Evolutionary conservation across 2,329 filamentous ascomycete genomes (phyloP).

Genomic region (Fusarium sp.): DNA sequence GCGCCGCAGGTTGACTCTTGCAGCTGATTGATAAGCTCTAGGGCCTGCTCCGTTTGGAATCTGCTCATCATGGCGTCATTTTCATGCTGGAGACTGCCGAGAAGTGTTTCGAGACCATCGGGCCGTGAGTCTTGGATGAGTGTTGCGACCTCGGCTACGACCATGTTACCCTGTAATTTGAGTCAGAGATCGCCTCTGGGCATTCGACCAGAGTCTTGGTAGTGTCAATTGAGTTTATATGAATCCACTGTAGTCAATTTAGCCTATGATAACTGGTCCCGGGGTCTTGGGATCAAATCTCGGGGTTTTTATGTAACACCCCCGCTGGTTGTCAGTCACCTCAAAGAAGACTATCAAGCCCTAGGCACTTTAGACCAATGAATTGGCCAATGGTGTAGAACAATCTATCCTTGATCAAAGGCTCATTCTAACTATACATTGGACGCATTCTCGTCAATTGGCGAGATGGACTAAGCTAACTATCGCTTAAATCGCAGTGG

Average conservation of each 20-base stretch:
- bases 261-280: not conserved
- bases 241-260: not conserved
- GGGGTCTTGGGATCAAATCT: not conserved
- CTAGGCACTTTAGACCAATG: not conserved
- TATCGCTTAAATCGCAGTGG: not conserved
- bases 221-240: not conserved
- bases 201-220: not conserved
- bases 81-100: not conserved
- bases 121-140: not conserved
- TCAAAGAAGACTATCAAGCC: not conserved
- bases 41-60: not conserved
- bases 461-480: not conserved
- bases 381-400: not conserved
- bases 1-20: not conserved
- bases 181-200: not conserved
- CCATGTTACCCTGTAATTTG: not conserved
- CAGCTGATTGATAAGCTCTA: slow-evolving; percentile 18
- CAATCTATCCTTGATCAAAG: not conserved
- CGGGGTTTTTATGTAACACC: not conserved
- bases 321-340: not conserved
- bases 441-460: not conserved
- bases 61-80: slow-evolving; percentile 27
- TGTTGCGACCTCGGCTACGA: not conserved
- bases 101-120: not conserved
- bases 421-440: not conserved